Base-by-base conservation (phyloP, 768 basidiomycete genomes). In the Amanita brunnescens region DNA sequence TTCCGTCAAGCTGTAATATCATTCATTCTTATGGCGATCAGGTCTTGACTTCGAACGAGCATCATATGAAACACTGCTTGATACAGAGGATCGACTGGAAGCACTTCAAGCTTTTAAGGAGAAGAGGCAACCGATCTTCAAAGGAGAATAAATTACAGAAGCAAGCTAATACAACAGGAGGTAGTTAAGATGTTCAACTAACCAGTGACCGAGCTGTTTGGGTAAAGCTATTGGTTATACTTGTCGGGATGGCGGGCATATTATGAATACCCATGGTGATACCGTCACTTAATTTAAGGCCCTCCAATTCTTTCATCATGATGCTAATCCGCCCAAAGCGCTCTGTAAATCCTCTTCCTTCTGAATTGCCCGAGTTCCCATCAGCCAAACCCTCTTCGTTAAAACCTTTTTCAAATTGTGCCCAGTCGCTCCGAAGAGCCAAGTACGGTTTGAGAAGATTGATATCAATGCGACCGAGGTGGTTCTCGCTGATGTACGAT, bases 31-130 rank as follows among this genome's bases (percentile, higher is more conserved):
- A 29, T 9, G 12, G 29, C 33, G 12, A 34, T 6, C 55, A 81
- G 91, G 90, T n/a, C 75, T 97, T n/a, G 90, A 94, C 63, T 89
- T 94, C 55, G 93, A 96, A 65, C 76, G 87, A 32, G 81, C 83
- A 5, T 80, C 87, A 10, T 97, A 97, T 54, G 87, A 95, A 57
- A 76, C 79, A 2, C 73, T 97, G 16, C 71, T 96, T 18, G 72
- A 75, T 30, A 84, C 76, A 6, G 74, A 80, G 55, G 93, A 97
- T 64, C 79, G 93, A 16, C 57, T 75, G 5, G 93, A 97, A 67
- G 93, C 92, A 3, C 70, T 96, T 34, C 67, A 79, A 47, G 93
- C 93, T 12, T 96, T 95, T 70, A 82, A 76, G 59, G 87, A 88
- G 67, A 94, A 93, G 64, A 73, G 92, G 37, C 66, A 67, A 9